Base-by-base conservation (phyloP, 2,329 filamentous ascomycete genomes). In the Drechslerella coelobrocha region DNA sequence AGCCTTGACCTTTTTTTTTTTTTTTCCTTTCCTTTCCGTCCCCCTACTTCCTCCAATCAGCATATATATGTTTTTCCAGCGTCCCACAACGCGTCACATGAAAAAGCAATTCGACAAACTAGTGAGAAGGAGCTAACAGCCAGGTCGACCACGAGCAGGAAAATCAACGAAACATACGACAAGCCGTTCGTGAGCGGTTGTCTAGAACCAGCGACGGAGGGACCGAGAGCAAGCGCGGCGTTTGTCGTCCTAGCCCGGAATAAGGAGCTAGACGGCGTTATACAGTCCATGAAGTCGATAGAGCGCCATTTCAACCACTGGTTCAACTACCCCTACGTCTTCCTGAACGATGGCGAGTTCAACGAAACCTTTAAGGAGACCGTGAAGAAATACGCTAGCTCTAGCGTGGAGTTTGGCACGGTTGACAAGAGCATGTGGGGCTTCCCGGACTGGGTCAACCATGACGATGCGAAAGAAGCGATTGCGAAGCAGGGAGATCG, bases 251-350 rank as follows among this genome's bases (percentile, higher is more conserved):
- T 99, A 68, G 94, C 94, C 60, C 84, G 94, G 76, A 97, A 99
- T 79, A 95, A 96, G 83, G 94, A 99, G 81, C 80, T 99, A 73
- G 92, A 96, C 0, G 94, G 94, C 69, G 94, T 99, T 39, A 86
- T 99, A 74, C 91, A 97, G 80, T 97, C 94, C 8, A 85, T 99
- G 79, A 97, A 97, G 82, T 97, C 93, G 45, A 92, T 99, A 75
- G 94, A 99, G 82, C 86, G 94, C 76, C 94, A 99, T 81, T 99
- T 99, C 86, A 99, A 99, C 81, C 87, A 92, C 75, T 99, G 93
- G 92, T 99, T 92, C 79, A 87, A 97, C 80, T 99, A 99, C 79
- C 94, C 94, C 24, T 99, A 97, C 78, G 93, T 97, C 75, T 97
- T 99, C 80, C 83, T 99, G 75, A 99, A 99, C 80, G 93, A 99